phyloP scores from a whole-genome alignment of 148 eudicot genomes.

The Dysphania ambrosioides region DNA sequence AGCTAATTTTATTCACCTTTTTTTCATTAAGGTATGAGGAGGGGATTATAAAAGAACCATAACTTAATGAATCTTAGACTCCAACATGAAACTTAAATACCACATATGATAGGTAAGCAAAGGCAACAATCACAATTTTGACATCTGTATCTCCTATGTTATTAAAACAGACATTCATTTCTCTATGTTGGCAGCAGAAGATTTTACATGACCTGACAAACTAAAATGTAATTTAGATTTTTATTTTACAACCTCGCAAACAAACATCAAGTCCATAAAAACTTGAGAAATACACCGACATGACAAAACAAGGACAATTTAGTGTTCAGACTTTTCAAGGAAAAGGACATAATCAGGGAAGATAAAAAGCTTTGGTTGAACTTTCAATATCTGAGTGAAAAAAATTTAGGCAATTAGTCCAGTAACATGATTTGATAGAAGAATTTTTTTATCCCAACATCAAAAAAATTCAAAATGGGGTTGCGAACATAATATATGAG shows the following conservation, averaged over 20 bases:
- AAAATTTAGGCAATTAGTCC: not conserved
- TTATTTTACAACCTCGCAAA: not conserved
- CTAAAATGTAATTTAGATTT: not conserved
- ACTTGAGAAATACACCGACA: not conserved
- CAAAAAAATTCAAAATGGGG: not conserved
- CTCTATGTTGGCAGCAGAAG: not conserved
- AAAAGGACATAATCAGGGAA: not conserved
- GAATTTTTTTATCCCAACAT: not conserved
- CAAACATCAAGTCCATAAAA: not conserved
- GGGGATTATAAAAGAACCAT: no score
- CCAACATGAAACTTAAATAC: not conserved
- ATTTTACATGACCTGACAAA: not conserved
- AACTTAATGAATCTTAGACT: no score
- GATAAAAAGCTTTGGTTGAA: not conserved
- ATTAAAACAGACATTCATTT: not conserved
- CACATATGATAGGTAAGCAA: not conserved
- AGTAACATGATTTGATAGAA: not conserved
- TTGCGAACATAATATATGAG: not conserved
- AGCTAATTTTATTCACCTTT: not conserved
- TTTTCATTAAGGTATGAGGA: not conserved
- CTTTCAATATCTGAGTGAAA: not conserved
- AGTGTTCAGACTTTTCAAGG: not conserved
- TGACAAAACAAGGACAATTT: not conserved
- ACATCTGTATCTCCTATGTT: not conserved
- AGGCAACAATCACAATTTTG: not conserved